Evolutionary conservation across 23 red algal species (phyloP), one percentile per base, ranked within the genome.

Genomic region (Cyanidium caldarium): DNA sequence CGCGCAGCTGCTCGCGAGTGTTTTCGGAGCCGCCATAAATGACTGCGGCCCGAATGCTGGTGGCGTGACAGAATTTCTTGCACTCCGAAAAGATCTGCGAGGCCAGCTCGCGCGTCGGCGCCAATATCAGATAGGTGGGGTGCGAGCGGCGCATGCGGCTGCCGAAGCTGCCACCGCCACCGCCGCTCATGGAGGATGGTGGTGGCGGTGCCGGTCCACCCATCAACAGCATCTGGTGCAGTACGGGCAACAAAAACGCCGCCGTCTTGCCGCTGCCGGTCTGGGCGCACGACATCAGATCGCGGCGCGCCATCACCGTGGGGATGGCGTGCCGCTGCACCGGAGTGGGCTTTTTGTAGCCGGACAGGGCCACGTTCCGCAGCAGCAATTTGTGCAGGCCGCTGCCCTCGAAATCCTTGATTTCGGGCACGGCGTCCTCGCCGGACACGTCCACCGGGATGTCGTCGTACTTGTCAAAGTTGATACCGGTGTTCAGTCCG

Each of bases 391-490:
- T 45, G 61, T 98, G 80, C 58, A 98, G 43, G 0, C 72, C 79
- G 3, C 76, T 83, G 3, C 70, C 65, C 37, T 85, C 79, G 69
- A 98, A 98, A 31, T 30, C 38, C 16, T 72, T 68, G 70, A 98
- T 85, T 41, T 57, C 80, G 21, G 46, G 65, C 0, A 46, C 66
- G 40, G 80, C 84, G 40, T 87, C 65, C 37, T 66, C 58, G 30
- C 92, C 92, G n/a, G 84, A 85, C 36, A 82, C 83, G 65, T 98
- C 92, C 0, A 98, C 92, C 0, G 92, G 92, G 74, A 98, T 98
- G 43, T 98, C 84, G 42, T 98, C 84, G 66, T 98, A 98, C 65
- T 89, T 88, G 37, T 98, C 92, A 85, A 98, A 98, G 78, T 98
- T 98, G 51, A 98, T 98, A 21, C 92, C 92, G 25, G 83, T 88